phyloP scores from a whole-genome alignment of 441 rosid species.

The Daphne laureola region DNA sequence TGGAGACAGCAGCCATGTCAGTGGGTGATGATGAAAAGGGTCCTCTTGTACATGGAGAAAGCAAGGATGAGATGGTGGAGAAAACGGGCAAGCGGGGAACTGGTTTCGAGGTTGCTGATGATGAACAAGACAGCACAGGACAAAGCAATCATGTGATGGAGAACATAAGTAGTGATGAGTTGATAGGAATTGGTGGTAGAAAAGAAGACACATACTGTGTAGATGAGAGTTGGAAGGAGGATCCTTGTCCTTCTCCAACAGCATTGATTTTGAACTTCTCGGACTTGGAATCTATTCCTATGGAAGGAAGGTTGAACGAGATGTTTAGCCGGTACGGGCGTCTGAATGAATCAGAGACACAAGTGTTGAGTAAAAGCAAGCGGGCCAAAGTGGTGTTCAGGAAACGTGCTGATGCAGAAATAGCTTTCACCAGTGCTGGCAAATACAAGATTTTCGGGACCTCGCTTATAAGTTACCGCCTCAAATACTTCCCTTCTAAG shows the following conservation, averaged over 20 bases:
- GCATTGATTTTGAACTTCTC: slow-evolving; percentile 62
- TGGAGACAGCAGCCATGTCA: slow-evolving; percentile 20
- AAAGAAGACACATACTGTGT: slow-evolving; percentile 5
- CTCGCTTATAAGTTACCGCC: slow-evolving; percentile 64
- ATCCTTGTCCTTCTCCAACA: slow-evolving; percentile 24
- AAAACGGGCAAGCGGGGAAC: no score
- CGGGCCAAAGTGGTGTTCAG: slow-evolving; percentile 61
- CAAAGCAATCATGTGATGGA: no score
- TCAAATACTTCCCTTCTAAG: slow-evolving; percentile 31
- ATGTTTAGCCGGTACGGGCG: slow-evolving; percentile 58
- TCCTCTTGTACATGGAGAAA: no score
- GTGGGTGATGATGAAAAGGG: slow-evolving; percentile 1
- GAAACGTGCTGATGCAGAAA: slow-evolving; percentile 52
- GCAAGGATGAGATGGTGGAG: no score
- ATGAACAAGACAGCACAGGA: no score
- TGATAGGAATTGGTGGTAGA: not conserved
- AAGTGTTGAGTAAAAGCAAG: slow-evolving; percentile 42
- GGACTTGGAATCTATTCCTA: slow-evolving; percentile 39
- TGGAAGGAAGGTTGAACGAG: slow-evolving; percentile 39
- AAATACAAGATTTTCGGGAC: slow-evolving; percentile 71
- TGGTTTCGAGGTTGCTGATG: no score
- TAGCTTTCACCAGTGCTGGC: slow-evolving; percentile 68
- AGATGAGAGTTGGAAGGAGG: not conserved
- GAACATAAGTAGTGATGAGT: no score
- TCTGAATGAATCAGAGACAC: slow-evolving; percentile 38